Evolutionary conservation across 106 monocot species (phyloP), one percentile per base, ranked within the genome.

Genomic region (Phalaenopsis aphrodite): DNA sequence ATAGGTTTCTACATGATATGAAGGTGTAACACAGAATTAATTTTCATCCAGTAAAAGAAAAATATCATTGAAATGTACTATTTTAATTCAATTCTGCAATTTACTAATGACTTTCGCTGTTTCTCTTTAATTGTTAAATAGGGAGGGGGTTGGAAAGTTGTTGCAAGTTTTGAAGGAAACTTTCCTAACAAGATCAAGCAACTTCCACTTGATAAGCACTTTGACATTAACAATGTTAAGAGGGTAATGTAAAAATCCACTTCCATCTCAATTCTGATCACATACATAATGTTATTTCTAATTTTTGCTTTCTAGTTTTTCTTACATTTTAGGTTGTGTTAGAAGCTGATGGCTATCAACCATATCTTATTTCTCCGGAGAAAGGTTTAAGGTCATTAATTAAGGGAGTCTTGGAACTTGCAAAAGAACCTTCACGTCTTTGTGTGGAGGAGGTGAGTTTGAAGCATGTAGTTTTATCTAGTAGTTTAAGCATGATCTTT

Each of bases 261-360:
- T 19, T 41, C 47, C 68, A 21, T 30, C 67, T 45, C 42, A 19
- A 18, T 72, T 77, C 2, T n/a, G 23, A 17, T 74, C 18, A 43
- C 74, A 74, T 74, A 8, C 43, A 43, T 42, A 5, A 6, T 81
- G 12, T 69, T 38, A 69, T 66, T 1, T 16, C 39, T 38, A 15
- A 39, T 41, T 42, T 43, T 46, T 69, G 5, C 14, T 48, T 65
- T 75, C 4, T 79, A 37, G 39, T 30, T 68, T 47, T 55, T 45
- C 17, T 21, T 68, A 57, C 55, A 11, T 78, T 86, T n/a, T 80
- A 96, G 96, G 87, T 96, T 92, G 96, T 96, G 58, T 75, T 96
- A 73, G 96, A 96, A 80, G 96, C 96, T 81, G 96, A 96, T 90
- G 96, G 96, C 64, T 96, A 96, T 80, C 94, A 96, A 52, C 96